These are phyloP conservation scores for Eleusine coracana DNA, from an alignment of 176 grass and related monocot species.

Conservation along the genomic window DNA sequence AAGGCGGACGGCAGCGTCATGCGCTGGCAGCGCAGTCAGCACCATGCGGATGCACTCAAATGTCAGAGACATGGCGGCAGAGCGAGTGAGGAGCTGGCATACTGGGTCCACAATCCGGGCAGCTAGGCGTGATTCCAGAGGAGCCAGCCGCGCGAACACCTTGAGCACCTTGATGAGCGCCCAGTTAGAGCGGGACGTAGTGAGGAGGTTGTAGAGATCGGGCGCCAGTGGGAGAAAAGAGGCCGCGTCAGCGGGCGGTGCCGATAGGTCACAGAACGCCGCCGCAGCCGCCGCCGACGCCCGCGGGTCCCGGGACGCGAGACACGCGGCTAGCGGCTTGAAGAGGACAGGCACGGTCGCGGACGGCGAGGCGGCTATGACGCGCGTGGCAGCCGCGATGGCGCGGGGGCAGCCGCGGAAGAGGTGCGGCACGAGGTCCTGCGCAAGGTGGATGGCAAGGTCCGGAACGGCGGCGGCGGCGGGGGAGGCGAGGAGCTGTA, in stretches of 20 bases:
- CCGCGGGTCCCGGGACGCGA: conserved; percentile 66
- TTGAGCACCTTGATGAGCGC: conserved; percentile 93
- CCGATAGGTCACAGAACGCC: conserved; percentile 88
- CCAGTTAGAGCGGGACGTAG: conserved; percentile 81
- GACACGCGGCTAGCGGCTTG: conserved; percentile 90
- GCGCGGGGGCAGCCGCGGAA: conserved; percentile 57
- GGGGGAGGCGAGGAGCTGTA: conserved; percentile 68
- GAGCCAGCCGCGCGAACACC: conserved; percentile 73
- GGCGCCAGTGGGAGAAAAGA: conserved; percentile 89
- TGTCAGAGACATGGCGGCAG: conserved; percentile 72
- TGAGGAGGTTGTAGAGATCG: conserved; percentile 72
- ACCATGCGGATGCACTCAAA: conserved; percentile 84
- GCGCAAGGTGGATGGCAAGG: conserved; percentile 65
- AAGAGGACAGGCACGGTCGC: conserved; percentile 65
- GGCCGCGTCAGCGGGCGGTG: conserved; percentile 56
- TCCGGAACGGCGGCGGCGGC: conserved; percentile 57
- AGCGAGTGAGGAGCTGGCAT: conserved; percentile 67
- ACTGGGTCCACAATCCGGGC: conserved; percentile 70
- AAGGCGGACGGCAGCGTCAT: conserved; percentile 57
- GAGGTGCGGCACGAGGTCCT: conserved; percentile 71
- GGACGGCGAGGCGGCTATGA: conserved; percentile 61
- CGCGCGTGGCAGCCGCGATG: conserved; percentile 56
- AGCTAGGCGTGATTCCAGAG: conserved; percentile 70
- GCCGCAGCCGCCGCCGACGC: conserved; percentile 62
- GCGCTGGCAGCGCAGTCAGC: conserved; percentile 53